Evolutionary conservation across 179 eudicot genomes (phyloP).

Genomic region (Drosera spatulata): DNA sequence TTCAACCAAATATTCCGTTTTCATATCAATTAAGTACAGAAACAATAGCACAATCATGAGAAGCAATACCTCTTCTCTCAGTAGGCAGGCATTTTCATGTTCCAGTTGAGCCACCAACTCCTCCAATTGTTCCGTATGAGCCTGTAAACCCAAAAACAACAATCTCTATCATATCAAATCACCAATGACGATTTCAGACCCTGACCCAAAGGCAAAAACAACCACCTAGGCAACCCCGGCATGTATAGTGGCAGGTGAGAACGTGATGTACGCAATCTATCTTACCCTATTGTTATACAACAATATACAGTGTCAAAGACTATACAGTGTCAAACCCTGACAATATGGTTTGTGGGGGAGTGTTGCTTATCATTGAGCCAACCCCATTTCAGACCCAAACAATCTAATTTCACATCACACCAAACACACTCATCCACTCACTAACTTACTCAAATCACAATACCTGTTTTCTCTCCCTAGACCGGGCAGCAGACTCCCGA

Average conservation of each 20-base stretch:
- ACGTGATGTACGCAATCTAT: too few species aligned
- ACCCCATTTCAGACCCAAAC: neutral
- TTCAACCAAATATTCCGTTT: too few species aligned
- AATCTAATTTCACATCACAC: too few species aligned
- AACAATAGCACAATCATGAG: too few species aligned
- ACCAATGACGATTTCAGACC: neutral
- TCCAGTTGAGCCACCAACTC: slow-evolving; percentile 45
- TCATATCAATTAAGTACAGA: too few species aligned
- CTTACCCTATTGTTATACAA: too few species aligned
- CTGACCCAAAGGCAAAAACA: neutral
- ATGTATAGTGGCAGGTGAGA: neutral
- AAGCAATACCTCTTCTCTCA: slow-evolving; percentile 38
- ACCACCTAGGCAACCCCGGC: neutral
- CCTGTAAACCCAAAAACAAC: slow-evolving; percentile 15
- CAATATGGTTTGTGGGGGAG: too few species aligned
- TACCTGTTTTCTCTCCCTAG: slow-evolving; percentile 64
- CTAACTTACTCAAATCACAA: neutral
- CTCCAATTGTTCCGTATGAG: slow-evolving; percentile 53
- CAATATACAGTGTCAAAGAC: too few species aligned
- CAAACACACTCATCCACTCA: neutral
- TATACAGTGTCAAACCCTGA: too few species aligned
- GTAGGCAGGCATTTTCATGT: slow-evolving; percentile 45
- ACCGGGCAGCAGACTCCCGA: slow-evolving; percentile 64
- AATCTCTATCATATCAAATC: neutral
- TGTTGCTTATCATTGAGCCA: too few species aligned